Base-by-base conservation (phyloP, 345 rosid genomes). In the Gynandropsis gynandra region DNA sequence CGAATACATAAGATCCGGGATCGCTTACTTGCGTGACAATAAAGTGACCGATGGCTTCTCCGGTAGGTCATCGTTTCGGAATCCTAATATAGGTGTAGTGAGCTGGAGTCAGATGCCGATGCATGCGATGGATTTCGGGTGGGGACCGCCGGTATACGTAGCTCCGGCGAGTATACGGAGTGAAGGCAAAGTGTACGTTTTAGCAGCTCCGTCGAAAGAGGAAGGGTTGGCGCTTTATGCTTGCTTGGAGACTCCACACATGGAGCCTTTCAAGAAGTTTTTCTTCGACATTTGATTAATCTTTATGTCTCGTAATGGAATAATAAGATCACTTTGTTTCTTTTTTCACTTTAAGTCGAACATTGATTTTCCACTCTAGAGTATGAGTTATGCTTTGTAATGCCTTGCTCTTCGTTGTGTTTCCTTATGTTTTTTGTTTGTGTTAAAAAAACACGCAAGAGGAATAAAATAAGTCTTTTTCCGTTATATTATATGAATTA, bases 51-150 rank as follows among this genome's bases (percentile, higher is more conserved):
- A 67, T 36, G 0, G 45, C 20, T 47, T 34, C 0, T 32, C 8
- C 13, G n/a, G 19, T 4, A 50, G 12, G 38, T 32, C 20, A 42
- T 51, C 35, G 16, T 34, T 43, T 9, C 35, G 69, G 8, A 74
- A 72, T 4, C 82, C 89, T 0, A 82, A 74, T 48, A 75, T 76
- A 0, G 63, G 66, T 29, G 68, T 76, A 50, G 69, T 65, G 0
- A 82, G 72, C 48, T 76, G 76, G 80, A 65, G 33, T 27, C 36
- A 72, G 60, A 55, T 76, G 16, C 77, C 79, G 1, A 41, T 72
- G 17, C 58, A 78, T 17, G 85, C 70, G 9, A 78, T 80, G 0
- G 72, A 79, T 63, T 79, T 81, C 31, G 79, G 85, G 8, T 70
- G 79, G 77, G 89, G 80, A 3, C 52, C 72, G 33, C 77, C 82